These are phyloP conservation scores for Penicillium egyptiacum DNA, from an alignment of 495 filamentous ascomycete species.

Conservation along the genomic window DNA sequence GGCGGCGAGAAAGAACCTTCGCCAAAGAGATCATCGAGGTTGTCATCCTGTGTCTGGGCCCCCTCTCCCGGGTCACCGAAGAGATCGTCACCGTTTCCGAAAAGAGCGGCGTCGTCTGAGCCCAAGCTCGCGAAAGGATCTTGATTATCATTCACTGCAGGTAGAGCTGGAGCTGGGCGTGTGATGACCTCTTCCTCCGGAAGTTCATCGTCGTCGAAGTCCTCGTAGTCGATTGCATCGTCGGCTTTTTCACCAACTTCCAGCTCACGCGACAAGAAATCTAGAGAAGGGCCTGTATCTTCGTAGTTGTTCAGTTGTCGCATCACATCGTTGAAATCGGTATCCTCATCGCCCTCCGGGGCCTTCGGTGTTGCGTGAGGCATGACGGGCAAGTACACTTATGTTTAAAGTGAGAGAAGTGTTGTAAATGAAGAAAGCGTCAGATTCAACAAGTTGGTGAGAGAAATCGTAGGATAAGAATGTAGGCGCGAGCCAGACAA, in stretches of 20 bases:
- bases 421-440: neutral
- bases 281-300: conserved; percentile 35
- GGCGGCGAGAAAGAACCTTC: conserved; percentile 46
- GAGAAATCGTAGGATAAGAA: neutral
- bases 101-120: conserved; percentile 55
- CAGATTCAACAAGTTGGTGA: conserved; percentile 1
- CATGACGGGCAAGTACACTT: conserved; percentile 29
- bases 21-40: conserved; percentile 57
- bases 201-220: conserved; percentile 73
- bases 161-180: conserved; percentile 14
- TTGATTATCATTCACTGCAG: conserved; percentile 20
- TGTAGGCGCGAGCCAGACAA: conserved; percentile 12
- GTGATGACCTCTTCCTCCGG: conserved; percentile 59
- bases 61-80: conserved; percentile 44
- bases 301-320: conserved; percentile 48
- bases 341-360: conserved; percentile 39
- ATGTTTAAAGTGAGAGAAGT: neutral
- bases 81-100: conserved; percentile 40
- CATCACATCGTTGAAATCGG: conserved; percentile 52
- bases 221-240: conserved; percentile 83
- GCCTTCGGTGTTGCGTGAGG: conserved; percentile 48
- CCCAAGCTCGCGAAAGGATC: conserved; percentile 27
- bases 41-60: conserved; percentile 34
- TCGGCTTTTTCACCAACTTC: conserved; percentile 72
- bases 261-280: conserved; percentile 50